phyloP scores from a whole-genome alignment of 2,329 filamentous ascomycete genomes.

The Fusarium albidum region DNA sequence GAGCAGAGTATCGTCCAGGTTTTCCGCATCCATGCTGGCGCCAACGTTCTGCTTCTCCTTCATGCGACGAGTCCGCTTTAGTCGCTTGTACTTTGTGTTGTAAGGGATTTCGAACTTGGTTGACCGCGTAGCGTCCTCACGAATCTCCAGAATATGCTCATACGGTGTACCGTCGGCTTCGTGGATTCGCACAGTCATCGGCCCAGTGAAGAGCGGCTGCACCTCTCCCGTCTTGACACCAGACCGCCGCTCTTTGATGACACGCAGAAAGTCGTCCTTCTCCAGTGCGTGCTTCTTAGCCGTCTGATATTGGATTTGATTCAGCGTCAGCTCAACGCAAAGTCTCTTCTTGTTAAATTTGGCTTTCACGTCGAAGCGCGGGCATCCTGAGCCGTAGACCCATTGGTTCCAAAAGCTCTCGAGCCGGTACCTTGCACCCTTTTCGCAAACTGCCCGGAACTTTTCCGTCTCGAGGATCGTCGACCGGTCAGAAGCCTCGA shows the following conservation, averaged over 20 bases:
- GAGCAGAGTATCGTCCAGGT: conserved; percentile 81
- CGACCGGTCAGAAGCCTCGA: conserved; percentile 65
- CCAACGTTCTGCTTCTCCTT: conserved; percentile 73
- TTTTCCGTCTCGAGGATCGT: conserved; percentile 77
- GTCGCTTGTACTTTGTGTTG: conserved; percentile 97
- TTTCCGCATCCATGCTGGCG: conserved; percentile 67
- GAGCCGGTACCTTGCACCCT: conserved; percentile 83
- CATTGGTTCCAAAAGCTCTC: conserved; percentile 95
- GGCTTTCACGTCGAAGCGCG: conserved; percentile 84
- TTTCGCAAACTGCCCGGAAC: conserved; percentile 87
- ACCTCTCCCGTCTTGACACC: conserved; percentile 74
- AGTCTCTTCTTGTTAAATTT: conserved; percentile 98
- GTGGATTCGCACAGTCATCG: conserved; percentile 97
- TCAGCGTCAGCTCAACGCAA: conserved; percentile 90
- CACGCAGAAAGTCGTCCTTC: conserved; percentile 80
- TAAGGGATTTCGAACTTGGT: conserved; percentile 94
- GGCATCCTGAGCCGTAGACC: conserved; percentile 88
- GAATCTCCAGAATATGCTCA: conserved; percentile 96
- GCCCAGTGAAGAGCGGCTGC: conserved; percentile 87
- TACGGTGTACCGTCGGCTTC: conserved; percentile 98
- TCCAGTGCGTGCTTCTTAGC: conserved; percentile 61
- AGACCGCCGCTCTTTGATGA: conserved; percentile 80
- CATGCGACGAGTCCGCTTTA: conserved; percentile 86
- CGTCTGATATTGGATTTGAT: conserved; percentile 71
- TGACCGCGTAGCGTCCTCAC: conserved; percentile 78